Evolutionary conservation across 352 stramenopile species (phyloP).

Genomic region (Pythium vanterpoolii): DNA sequence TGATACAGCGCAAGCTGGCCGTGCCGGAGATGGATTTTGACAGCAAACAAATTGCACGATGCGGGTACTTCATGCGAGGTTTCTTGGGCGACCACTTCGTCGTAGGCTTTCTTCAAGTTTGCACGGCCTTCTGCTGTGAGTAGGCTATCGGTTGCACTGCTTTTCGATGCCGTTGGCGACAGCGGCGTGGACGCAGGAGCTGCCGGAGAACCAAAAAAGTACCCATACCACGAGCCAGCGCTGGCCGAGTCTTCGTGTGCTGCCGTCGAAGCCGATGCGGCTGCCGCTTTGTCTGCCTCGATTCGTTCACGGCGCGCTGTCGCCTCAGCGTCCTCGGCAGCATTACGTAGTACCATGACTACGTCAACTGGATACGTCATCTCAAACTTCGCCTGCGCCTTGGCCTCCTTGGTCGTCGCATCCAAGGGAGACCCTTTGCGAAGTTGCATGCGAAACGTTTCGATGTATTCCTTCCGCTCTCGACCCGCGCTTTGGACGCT

Average conservation of each 20-base stretch:
- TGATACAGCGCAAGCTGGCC: conserved; percentile 57
- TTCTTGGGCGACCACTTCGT: conserved; percentile 62
- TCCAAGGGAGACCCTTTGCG: conserved; percentile 39
- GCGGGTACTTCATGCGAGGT: conserved; percentile 38
- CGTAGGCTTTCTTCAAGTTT: conserved; percentile 68
- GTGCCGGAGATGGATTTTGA: conserved; percentile 59
- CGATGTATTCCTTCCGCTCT: conserved; percentile 62
- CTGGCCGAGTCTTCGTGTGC: conserved; percentile 18
- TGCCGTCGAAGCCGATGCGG: conserved; percentile 17
- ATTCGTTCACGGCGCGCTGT: conserved; percentile 23
- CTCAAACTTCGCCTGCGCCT: conserved; percentile 50
- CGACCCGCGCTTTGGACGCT: conserved; percentile 45
- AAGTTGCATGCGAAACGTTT: conserved; percentile 48
- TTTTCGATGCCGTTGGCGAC: conserved; percentile 8
- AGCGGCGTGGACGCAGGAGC: conserved; percentile 1
- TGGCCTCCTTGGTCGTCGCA: conserved; percentile 35
- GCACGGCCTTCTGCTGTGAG: conserved; percentile 64
- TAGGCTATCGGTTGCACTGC: conserved; percentile 30
- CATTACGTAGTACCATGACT: conserved; percentile 54
- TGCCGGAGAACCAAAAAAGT: conserved; percentile 60
- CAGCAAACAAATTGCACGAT: conserved; percentile 65
- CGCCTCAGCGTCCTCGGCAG: conserved; percentile 52
- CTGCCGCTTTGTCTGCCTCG: conserved; percentile 28
- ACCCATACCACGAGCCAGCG: conserved; percentile 70
- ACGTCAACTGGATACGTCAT: conserved; percentile 66